These are phyloP conservation scores for Phytophthora rubi DNA, from an alignment of 352 stramenopile genomes.

Conservation along the genomic window DNA sequence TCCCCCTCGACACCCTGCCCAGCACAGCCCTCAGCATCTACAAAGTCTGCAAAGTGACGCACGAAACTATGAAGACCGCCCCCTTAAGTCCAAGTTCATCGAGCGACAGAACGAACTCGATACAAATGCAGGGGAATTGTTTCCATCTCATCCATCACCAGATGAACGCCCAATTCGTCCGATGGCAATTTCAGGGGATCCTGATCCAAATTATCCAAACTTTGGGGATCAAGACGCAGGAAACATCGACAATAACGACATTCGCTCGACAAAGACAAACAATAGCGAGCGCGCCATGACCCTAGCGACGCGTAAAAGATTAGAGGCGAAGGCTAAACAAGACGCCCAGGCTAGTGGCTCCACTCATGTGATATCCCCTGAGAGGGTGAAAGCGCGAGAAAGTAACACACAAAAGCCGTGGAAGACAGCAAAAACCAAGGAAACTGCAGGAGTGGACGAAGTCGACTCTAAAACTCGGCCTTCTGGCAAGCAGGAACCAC, in stretches of 20 bases:
- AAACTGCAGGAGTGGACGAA: slow-evolving; percentile 9
- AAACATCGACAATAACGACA: slow-evolving; percentile 35
- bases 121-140: slow-evolving; percentile 4
- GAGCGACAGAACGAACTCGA: slow-evolving; percentile 15
- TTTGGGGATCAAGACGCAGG: slow-evolving; percentile 2
- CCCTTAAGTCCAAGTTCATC: slow-evolving; percentile 48
- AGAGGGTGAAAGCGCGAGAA: neutral
- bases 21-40: slow-evolving; percentile 49
- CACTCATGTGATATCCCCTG: neutral
- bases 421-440: slow-evolving; percentile 25
- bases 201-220: slow-evolving; percentile 13
- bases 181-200: slow-evolving; percentile 14
- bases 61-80: slow-evolving; percentile 35
- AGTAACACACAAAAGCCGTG: neutral
- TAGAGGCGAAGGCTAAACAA: slow-evolving; percentile 70
- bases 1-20: slow-evolving; percentile 9
- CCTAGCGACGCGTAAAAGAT: slow-evolving; percentile 50
- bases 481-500: slow-evolving; percentile 60
- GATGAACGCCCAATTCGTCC: slow-evolving; percentile 58
- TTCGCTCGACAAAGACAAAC: slow-evolving; percentile 14
- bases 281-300: slow-evolving; percentile 12
- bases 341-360: slow-evolving; percentile 16
- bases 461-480: slow-evolving; percentile 12
- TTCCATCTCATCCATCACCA: slow-evolving; percentile 9
- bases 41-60: slow-evolving; percentile 51